phyloP scores from a whole-genome alignment of 2,329 filamentous ascomycete genomes.

The Pseudocercospora crystallina region DNA sequence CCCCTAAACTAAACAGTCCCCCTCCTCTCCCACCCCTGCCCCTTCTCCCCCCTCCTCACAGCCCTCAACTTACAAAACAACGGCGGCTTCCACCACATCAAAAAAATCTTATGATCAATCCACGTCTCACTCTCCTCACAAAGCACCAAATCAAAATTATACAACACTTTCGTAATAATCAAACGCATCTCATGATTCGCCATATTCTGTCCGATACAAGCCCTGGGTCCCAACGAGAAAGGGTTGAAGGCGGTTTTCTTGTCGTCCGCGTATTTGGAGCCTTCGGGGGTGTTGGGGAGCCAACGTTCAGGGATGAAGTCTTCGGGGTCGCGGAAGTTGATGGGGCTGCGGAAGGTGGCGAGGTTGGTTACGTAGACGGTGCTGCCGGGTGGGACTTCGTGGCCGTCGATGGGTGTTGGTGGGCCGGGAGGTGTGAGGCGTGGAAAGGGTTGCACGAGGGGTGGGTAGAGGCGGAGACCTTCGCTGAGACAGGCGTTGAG shows the following conservation, averaged over 20 bases:
- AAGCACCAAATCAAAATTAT: conserved; percentile 38
- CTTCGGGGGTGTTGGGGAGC: conserved; percentile 29
- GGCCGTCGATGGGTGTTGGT: conserved; percentile 25
- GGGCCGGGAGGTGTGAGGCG: conserved; percentile 27
- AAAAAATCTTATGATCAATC: conserved; percentile 25
- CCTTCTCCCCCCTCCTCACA: no score
- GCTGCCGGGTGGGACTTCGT: conserved; percentile 27
- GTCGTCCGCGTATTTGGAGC: conserved; percentile 22
- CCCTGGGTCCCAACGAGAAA: conserved; percentile 38
- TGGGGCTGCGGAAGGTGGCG: conserved; percentile 25
- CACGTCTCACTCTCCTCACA: conserved; percentile 25
- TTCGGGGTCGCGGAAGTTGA: conserved; percentile 32
- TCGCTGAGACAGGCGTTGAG: conserved; percentile 50
- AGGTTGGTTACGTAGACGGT: conserved; percentile 22
- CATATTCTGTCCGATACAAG: conserved; percentile 37
- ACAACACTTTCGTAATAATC: conserved; percentile 39
- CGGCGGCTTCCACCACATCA: conserved; percentile 27
- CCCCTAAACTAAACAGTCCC: no score
- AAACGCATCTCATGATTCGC: conserved; percentile 38
- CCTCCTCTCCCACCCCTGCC: no score
- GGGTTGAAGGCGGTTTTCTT: conserved; percentile 31
- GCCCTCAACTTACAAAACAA: conserved; percentile 1
- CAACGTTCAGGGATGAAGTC: conserved; percentile 41
- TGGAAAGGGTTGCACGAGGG: conserved; percentile 42
- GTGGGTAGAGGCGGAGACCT: conserved; percentile 47